Percentiles rank a stretch among this genome's conserved stretches.
phyloP scores from a whole-genome alignment of 495 filamentous ascomycete species.

The Haplographium delicatum region DNA sequence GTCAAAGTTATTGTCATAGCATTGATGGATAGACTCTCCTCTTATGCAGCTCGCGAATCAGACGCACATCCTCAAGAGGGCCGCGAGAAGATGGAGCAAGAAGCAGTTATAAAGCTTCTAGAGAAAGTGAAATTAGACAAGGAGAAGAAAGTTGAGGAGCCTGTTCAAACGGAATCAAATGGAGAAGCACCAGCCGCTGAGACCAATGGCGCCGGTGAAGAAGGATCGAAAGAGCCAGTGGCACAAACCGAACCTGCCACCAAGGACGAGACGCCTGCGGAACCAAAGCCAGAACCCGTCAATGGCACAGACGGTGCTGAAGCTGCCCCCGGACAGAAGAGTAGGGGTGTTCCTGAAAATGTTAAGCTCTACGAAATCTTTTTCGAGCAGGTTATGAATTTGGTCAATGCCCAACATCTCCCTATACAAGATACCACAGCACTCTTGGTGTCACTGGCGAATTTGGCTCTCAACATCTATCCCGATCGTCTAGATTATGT shows the following conservation, averaged over 20 bases:
- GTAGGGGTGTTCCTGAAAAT: slow-evolving; percentile 69
- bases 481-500: slow-evolving; percentile 90
- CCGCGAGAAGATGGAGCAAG: slow-evolving; percentile 70
- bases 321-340: slow-evolving; percentile 48
- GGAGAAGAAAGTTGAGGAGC: slow-evolving; percentile 33
- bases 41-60: slow-evolving; percentile 84
- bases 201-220: slow-evolving; percentile 30
- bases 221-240: slow-evolving; percentile 23
- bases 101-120: slow-evolving; percentile 69
- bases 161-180: slow-evolving; percentile 27
- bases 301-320: slow-evolving; percentile 22
- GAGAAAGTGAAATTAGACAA: slow-evolving; percentile 72
- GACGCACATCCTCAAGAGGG: slow-evolving; percentile 67
- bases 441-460: slow-evolving; percentile 82
- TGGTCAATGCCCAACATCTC: slow-evolving; percentile 84
- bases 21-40: slow-evolving; percentile 91
- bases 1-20: slow-evolving; percentile 98
- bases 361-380: slow-evolving; percentile 96
- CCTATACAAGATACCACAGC: slow-evolving; percentile 94
- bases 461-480: slow-evolving; percentile 92
- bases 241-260: slow-evolving; percentile 25
- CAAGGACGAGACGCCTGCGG: slow-evolving; percentile 32
- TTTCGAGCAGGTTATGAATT: slow-evolving; percentile 89
- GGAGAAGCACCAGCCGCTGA: slow-evolving; percentile 27
- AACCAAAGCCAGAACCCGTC: slow-evolving; percentile 29